A percentile compares a stretch with the other conserved stretches of the same genome.
Evolutionary conservation across 805 yeast species (phyloP).

Genomic region (Wickerhamomyces strasburgensis): DNA sequence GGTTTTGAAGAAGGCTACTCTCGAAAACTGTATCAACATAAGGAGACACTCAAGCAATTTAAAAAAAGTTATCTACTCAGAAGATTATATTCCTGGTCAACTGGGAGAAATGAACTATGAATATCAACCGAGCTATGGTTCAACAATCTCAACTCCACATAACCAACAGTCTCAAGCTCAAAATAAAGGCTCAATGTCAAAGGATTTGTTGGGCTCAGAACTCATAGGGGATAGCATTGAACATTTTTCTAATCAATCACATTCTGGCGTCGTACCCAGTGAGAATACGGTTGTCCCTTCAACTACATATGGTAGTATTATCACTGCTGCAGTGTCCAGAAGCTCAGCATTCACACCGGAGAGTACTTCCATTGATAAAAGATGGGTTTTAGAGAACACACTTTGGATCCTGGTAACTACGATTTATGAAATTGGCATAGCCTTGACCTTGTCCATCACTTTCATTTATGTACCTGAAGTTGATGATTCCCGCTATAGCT

Average conservation of each 20-base stretch:
- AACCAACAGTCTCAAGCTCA: too few species aligned
- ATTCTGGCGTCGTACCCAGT: too few species aligned
- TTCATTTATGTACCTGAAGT: slow-evolving; percentile 37
- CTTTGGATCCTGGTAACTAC: slow-evolving; percentile 15
- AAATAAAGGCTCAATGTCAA: too few species aligned
- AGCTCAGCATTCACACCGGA: slow-evolving; percentile 6
- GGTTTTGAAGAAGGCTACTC: slow-evolving; percentile 28
- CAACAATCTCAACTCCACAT: too few species aligned
- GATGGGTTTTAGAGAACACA: slow-evolving; percentile 14
- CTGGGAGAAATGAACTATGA: neutral
- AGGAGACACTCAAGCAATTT: slow-evolving; percentile 26
- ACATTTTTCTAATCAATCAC: too few species aligned
- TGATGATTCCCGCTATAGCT: slow-evolving; percentile 24
- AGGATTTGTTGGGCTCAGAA: too few species aligned
- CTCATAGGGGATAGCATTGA: too few species aligned
- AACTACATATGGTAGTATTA: slow-evolving; percentile 5
- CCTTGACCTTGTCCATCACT: slow-evolving; percentile 33
- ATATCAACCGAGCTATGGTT: too few species aligned
- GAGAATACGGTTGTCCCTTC: neutral
- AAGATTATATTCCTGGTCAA: slow-evolving; percentile 2
- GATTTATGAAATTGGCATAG: slow-evolving; percentile 29
- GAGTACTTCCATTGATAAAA: slow-evolving; percentile 3
- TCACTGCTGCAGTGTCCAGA: slow-evolving; percentile 13
- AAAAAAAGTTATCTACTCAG: slow-evolving; percentile 17
- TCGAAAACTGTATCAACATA: slow-evolving; percentile 33